Evolutionary conservation across 495 filamentous ascomycete species (phyloP), one percentile per base, ranked within the genome.

Genomic region (Xylaria curta): DNA sequence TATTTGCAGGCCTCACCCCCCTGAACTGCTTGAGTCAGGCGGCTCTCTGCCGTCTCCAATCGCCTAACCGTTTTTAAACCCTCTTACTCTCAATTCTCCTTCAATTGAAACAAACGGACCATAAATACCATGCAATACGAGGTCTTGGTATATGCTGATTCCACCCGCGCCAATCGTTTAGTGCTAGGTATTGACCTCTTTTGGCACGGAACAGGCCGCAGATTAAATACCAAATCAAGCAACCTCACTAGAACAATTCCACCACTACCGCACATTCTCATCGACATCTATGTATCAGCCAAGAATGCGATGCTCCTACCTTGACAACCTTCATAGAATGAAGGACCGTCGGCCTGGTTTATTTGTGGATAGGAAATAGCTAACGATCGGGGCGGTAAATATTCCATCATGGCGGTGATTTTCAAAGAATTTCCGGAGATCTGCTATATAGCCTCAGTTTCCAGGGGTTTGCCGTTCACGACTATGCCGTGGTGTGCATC

Each of bases 131-230:
- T 33, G 62, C 38, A 13, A 44, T 9, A 38, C 40, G 47, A 44
- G 24, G 63, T 49, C 63, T 64, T 64, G 61, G 61, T 64, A 64
- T 64, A 13, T 62, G 36, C 38, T 26, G 28, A 33, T 64, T 49
- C 61, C 63, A 66, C 17, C 58, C 58, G 58, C 17, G 33, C 58
- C 58, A 60, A 60, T 60, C 28, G 63, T 38, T 24, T 53, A 53
- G n/a, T 19, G 17, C 9, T 49, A n/a, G 42, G 31, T 26, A 31
- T 13, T 66, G 44, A 24, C 63, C 46, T 38, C 63, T 66, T 66
- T 51, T 7, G 63, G 46, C 44, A 44, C 63, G 63, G 63, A 66
- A 38, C 38, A 53, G 31, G 63, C 17, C 1, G 10, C 38, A 49
- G 17, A 19, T 38, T 19, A 51, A 38, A 24, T 66, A 46, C 63